These are phyloP conservation scores for Colletotrichum cuscutae DNA, from an alignment of 2,329 filamentous ascomycete genomes.

Conservation along the genomic window DNA sequence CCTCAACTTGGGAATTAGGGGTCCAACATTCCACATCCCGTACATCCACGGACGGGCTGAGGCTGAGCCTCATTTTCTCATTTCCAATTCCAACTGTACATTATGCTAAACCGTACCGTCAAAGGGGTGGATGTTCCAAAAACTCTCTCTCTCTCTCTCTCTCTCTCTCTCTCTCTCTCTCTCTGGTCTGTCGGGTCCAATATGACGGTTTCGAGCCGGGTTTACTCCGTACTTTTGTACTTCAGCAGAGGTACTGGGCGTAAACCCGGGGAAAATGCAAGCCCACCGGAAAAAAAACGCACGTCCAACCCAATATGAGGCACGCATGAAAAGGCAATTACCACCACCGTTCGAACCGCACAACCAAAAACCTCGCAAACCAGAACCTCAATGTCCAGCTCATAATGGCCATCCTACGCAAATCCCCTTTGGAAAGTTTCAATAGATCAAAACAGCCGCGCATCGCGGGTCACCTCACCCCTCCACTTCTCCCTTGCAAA, in stretches of 20 bases:
- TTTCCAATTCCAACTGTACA: background rate
- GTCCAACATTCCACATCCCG: constrained; percentile 8
- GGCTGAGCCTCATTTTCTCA: background rate
- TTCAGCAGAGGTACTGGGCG: background rate
- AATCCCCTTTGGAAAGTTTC: background rate
- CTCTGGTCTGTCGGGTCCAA: no score
- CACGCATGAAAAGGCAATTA: background rate
- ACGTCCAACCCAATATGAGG: background rate
- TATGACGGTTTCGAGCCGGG: no score
- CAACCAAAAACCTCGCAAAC: no score
- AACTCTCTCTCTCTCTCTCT: no score
- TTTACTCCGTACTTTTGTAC: no score
- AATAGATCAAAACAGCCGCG: background rate
- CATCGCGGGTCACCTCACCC: constrained; percentile 6
- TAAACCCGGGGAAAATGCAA: no score
- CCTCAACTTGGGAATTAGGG: background rate
- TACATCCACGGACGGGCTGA: background rate
- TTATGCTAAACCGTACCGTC: background rate
- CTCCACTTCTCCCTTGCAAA: background rate
- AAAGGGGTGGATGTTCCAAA: background rate
- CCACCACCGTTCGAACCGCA: background rate
- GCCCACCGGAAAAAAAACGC: background rate
- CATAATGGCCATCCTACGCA: background rate
- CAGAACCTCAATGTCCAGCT: background rate
- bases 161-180: no score